Base-by-base conservation (phyloP, 352 stramenopile species). In the Pythium pectinolyticum region DNA sequence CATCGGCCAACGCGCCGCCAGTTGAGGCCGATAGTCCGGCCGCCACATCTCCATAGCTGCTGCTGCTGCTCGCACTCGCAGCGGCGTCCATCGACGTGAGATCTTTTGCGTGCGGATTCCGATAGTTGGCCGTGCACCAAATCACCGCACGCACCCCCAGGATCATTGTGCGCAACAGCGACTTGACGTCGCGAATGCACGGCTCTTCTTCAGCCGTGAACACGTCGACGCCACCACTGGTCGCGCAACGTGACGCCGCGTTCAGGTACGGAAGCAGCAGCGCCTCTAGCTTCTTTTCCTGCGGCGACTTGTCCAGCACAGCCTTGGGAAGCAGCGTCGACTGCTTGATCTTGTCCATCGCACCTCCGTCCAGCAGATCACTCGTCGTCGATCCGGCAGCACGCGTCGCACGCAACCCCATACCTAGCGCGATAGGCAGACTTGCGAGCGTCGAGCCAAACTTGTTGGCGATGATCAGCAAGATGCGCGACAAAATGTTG, bases 71-170 rank as follows among this genome's bases (percentile, higher is more conserved):
- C 31, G 27, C 50, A 50, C 41, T 48, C 2, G 41, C 72, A 62
- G 22, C 75, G 0, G 84, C 80, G 48, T 95, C 87, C 28, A 90
- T 88, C 0, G 78, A 90, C 17, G 84, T 92, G 49, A 95, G 48
- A 67, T 96, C 66, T 70, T 94, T 88, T 39, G 82, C 87, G 19
- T 93, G 75, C n/a, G 88, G 85, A 58, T 95, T 95, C 24, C 88
- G 83, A 61, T 96, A 96, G 73, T 97, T 97, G 34, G 85, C 88
- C 14, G 98, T 98, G 74, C 97, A 99, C 91, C 94, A 99, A 51
- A 99, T 97, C 6, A 99, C 81, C 11, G 94, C 98, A 57, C 98
- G 98, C 39, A 99, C 92, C 15, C 97, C 97, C n/a, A 98, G 71
- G 48, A 99, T 97, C 82, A 99, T 99, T 12, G 96, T 98, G 24